These are phyloP conservation scores for Lentinula aciculospora DNA, from an alignment of 768 basidiomycete genomes.

Conservation along the genomic window DNA sequence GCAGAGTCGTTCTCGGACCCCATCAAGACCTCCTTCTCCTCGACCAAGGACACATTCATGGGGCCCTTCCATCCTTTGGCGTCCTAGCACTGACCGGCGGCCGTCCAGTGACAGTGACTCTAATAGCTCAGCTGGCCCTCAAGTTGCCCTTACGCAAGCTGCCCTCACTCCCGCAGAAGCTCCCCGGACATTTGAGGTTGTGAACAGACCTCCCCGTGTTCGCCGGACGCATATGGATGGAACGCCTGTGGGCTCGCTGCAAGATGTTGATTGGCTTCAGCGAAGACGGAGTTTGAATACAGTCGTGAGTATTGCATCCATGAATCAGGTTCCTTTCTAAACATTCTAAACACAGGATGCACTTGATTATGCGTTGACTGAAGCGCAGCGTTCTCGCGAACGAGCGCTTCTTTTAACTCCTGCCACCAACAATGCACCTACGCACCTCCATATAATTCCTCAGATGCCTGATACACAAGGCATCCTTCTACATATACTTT, in stretches of 20 bases:
- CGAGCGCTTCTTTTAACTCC: constrained; percentile 37
- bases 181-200: constrained; percentile 41
- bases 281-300: constrained; percentile 66
- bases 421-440: constrained; percentile 39
- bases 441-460: constrained; percentile 10
- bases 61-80: constrained; percentile 37
- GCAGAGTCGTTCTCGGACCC: constrained; percentile 28
- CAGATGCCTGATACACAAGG: constrained; percentile 31
- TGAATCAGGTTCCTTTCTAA: too few relatives aligned
- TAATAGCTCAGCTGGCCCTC: constrained; percentile 27
- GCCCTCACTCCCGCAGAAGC: constrained; percentile 1
- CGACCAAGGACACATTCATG: constrained; percentile 44
- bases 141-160: constrained; percentile 11
- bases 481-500: constrained; percentile 40
- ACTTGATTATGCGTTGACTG: constrained; percentile 62
- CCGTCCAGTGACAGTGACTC: constrained; percentile 42
- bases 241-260: background rate
- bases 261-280: constrained; percentile 73
- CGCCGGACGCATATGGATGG: constrained; percentile 17
- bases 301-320: constrained; percentile 43
- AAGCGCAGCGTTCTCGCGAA: constrained; percentile 41
- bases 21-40: constrained; percentile 36
- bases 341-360: constrained; percentile 71
- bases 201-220: constrained; percentile 38
- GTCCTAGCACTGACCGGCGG: constrained; percentile 38